phyloP scores from a whole-genome alignment of 441 rosid genomes.

The Gossypium gossypioides region DNA sequence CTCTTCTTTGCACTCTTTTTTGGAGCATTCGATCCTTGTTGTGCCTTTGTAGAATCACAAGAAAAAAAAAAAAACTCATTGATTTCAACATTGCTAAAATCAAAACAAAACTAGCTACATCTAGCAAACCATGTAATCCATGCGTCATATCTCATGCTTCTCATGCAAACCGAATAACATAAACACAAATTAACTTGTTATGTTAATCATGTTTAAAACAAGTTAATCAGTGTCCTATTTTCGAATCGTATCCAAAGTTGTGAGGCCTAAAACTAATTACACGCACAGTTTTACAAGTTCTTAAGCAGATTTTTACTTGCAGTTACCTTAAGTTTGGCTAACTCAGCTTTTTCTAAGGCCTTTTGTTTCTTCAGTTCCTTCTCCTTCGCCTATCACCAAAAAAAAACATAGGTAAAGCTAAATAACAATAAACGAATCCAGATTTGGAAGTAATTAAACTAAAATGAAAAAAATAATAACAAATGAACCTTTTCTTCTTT shows the following conservation, averaged over 20 bases:
- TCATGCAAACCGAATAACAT: neutral
- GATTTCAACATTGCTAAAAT: neutral
- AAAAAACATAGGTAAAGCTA: neutral
- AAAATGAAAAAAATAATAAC: neutral
- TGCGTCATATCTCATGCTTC: neutral
- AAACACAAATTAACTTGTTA: neutral
- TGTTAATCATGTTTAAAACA: neutral
- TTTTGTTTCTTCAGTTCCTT: conserved; percentile 78
- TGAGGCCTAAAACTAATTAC: neutral
- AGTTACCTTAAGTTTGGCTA: conserved; percentile 53
- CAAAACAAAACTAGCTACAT: neutral
- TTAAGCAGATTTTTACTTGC: neutral
- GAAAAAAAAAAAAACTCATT: neutral
- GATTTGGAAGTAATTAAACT: neutral
- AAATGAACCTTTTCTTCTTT: conserved; percentile 66
- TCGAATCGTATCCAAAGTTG: neutral
- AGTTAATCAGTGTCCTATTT: neutral
- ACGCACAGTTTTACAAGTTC: neutral
- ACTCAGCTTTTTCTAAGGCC: conserved; percentile 67
- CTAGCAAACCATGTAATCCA: neutral
- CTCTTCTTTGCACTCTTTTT: conserved; percentile 60
- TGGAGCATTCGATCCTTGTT: conserved; percentile 29
- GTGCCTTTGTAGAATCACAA: conserved; percentile 14
- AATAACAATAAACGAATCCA: neutral
- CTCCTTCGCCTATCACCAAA: conserved; percentile 47